Percentiles rank a stretch among this genome's conserved stretches.
Evolutionary conservation across 106 monocot genomes (phyloP).

Genomic region (Dactylorhiza incarnata): DNA sequence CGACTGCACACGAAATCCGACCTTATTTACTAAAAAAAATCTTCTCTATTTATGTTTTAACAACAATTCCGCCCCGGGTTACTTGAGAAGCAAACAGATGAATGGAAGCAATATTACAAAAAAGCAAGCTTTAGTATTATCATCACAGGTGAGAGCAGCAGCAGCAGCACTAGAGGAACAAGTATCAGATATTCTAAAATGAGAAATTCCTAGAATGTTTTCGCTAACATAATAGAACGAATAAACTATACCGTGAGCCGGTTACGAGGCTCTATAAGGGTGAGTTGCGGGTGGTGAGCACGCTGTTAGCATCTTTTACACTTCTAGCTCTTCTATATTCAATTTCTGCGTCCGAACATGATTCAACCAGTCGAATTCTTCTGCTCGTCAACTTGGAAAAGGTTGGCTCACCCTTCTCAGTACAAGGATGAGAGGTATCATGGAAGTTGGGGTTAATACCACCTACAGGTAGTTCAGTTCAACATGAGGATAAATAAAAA

Average conservation of each 20-base stretch:
- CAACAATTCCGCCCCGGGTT: too few relatives aligned
- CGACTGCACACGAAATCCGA: too few relatives aligned
- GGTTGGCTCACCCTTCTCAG: slow-evolving; percentile 23
- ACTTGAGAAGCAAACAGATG: too few relatives aligned
- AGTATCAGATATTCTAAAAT: background rate
- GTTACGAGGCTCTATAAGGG: slow-evolving; percentile 15
- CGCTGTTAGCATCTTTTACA: slow-evolving; percentile 44
- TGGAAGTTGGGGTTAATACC: background rate
- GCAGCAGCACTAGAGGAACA: background rate
- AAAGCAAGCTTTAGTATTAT: background rate
- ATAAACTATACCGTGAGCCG: background rate
- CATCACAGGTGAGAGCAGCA: background rate
- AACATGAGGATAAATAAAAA: too few relatives aligned
- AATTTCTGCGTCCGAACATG: slow-evolving; percentile 89
- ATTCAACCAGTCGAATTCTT: slow-evolving; percentile 32
- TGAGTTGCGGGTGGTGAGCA: slow-evolving; percentile 40
- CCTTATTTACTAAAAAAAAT: too few relatives aligned
- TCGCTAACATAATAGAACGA: background rate
- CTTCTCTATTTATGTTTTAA: too few relatives aligned
- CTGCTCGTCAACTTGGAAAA: slow-evolving; percentile 32
- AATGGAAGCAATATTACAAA: background rate
- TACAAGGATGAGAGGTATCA: background rate
- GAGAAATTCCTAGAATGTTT: slow-evolving; percentile 3
- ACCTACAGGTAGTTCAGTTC: background rate
- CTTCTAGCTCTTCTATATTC: slow-evolving; percentile 93